Evolutionary conservation across 352 stramenopile species (phyloP).

Genomic region (Phytophthora capsici): DNA sequence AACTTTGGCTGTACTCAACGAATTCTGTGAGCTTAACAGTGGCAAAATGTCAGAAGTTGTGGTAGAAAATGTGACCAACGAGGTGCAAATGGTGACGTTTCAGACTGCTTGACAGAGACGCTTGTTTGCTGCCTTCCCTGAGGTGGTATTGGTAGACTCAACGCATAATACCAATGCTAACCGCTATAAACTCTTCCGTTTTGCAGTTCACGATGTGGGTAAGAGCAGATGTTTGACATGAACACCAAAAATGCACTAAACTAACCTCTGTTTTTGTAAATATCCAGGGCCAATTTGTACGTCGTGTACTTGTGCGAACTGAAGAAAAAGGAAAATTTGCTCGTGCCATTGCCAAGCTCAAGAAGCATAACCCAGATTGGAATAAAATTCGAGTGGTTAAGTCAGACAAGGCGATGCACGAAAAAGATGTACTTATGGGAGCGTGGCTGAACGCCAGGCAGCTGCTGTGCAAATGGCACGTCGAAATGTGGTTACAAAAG

Average conservation of each 20-base stretch:
- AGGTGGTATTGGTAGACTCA: too few species aligned
- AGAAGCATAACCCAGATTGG: slow-evolving; percentile 16
- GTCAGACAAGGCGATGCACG: slow-evolving; percentile 15
- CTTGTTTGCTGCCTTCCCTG: too few species aligned
- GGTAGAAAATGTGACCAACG: slow-evolving; percentile 8
- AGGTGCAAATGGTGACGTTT: slow-evolving; percentile 1
- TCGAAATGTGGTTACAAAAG: slow-evolving; percentile 16
- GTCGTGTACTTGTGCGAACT: slow-evolving; percentile 4
- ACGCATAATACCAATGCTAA: slow-evolving; percentile 18
- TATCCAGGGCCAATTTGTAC: slow-evolving; percentile 10
- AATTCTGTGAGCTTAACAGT: slow-evolving; percentile 2
- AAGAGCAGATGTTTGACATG: not conserved
- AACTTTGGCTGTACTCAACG: slow-evolving; percentile 1
- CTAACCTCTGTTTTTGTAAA: not conserved
- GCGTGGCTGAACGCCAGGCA: slow-evolving; percentile 5
- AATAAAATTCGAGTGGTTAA: slow-evolving; percentile 2
- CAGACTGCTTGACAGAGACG: slow-evolving; percentile 9
- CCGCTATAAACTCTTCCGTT: slow-evolving; percentile 14
- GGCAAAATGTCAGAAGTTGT: slow-evolving; percentile 6
- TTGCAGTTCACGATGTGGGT: slow-evolving; percentile 14
- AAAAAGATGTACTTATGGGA: slow-evolving; percentile 14
- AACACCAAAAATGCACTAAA: not conserved
- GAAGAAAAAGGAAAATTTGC: slow-evolving; percentile 14
- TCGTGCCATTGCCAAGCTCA: not conserved
- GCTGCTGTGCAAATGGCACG: slow-evolving; percentile 5